A percentile compares a stretch with the other conserved stretches of the same genome.
Conservation (phyloP, 176 grass and related monocot genomes). For the Ananas comosus region DNA sequence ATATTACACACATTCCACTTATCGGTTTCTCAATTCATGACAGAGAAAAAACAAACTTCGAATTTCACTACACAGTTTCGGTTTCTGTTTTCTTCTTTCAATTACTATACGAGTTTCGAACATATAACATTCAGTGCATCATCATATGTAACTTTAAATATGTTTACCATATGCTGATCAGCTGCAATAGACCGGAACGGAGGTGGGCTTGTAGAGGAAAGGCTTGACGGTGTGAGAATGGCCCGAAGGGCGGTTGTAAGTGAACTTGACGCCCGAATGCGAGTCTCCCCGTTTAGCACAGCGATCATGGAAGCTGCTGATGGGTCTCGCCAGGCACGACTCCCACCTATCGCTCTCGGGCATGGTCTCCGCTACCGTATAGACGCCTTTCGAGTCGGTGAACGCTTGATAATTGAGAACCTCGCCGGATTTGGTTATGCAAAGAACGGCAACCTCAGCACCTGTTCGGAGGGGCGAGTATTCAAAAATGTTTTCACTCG, state of each 20-base stretch:
- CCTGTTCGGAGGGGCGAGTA: constrained; percentile 25
- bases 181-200: constrained; percentile 55
- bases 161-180: constrained; percentile 7
- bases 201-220: constrained; percentile 79
- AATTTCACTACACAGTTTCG: too few species aligned
- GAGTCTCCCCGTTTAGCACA: constrained; percentile 64
- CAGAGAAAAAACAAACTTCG: too few species aligned
- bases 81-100: too few species aligned
- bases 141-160: too few species aligned
- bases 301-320: constrained; percentile 71
- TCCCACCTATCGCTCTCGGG: constrained; percentile 82
- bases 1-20: too few species aligned
- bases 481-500: neutral
- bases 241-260: constrained; percentile 62
- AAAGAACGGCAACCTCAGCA: constrained; percentile 87
- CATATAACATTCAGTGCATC: too few species aligned
- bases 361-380: constrained; percentile 82
- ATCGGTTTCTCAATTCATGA: too few species aligned
- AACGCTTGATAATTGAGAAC: constrained; percentile 96
- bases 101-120: too few species aligned
- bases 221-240: constrained; percentile 58
- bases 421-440: constrained; percentile 86
- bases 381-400: constrained; percentile 70
- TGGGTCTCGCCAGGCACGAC: constrained; percentile 83
- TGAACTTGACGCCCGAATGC: constrained; percentile 84